Evolutionary conservation across 2,329 filamentous ascomycete genomes (phyloP).

Genomic region (Colletotrichum echinochloae): DNA sequence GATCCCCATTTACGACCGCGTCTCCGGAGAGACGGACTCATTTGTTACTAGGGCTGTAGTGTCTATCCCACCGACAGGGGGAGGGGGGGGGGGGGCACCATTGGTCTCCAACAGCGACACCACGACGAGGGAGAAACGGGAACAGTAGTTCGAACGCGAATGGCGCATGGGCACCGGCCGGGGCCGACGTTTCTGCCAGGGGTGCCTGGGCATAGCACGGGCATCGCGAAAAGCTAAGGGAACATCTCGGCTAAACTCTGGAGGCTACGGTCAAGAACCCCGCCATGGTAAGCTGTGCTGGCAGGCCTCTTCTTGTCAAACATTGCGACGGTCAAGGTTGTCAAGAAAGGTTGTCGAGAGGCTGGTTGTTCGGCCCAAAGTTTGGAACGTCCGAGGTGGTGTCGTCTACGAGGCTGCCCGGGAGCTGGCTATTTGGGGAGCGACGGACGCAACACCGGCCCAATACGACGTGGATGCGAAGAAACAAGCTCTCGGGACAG

Average conservation of each 20-base stretch:
- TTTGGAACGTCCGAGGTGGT: background rate
- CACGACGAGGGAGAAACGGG: slow-evolving; percentile 20
- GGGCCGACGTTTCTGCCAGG: slow-evolving; percentile 27
- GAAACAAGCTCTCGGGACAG: slow-evolving; percentile 21
- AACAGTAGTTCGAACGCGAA: slow-evolving; percentile 12
- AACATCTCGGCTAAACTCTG: slow-evolving; percentile 24
- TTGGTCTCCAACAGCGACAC: background rate
- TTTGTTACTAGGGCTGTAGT: slow-evolving; percentile 15
- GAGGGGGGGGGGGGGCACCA: too few species aligned
- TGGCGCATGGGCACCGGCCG: slow-evolving; percentile 22
- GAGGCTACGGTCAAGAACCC: slow-evolving; percentile 4
- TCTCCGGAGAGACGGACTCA: slow-evolving; percentile 13
- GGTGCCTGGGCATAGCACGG: slow-evolving; percentile 12
- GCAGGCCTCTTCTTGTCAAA: background rate
- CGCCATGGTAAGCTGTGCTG: background rate
- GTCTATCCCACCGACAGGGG: slow-evolving; percentile 5
- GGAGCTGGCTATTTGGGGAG: slow-evolving; percentile 16
- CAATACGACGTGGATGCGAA: slow-evolving; percentile 7
- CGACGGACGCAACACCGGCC: slow-evolving; percentile 9
- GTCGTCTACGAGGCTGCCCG: background rate
- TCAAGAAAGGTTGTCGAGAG: too few species aligned
- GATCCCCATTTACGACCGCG: background rate
- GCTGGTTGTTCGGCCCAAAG: background rate
- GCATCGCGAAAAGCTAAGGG: background rate
- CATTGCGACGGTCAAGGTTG: background rate